A percentile compares a stretch with the other conserved stretches of the same genome.
phyloP scores from a whole-genome alignment of 192 early-diverging fungal species.

The Neocallimastix lanati region DNA sequence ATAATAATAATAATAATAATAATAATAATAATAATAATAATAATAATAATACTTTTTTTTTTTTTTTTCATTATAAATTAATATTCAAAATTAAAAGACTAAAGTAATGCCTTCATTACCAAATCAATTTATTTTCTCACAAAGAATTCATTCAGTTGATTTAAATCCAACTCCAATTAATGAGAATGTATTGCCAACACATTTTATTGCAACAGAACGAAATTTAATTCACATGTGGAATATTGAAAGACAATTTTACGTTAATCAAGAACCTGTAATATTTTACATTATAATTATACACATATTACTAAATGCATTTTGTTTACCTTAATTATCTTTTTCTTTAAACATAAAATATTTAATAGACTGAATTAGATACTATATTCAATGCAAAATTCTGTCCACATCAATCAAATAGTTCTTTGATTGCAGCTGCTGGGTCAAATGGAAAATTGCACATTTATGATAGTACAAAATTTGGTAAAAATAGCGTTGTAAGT shows the following conservation, averaged over 20 bases:
- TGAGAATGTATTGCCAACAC: background rate
- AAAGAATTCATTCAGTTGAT: slow-evolving; percentile 10
- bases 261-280: slow-evolving; percentile 10
- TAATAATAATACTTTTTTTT: too few relatives aligned
- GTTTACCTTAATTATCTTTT: background rate
- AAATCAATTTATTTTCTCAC: background rate
- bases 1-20: too few relatives aligned
- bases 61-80: too few relatives aligned
- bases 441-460: slow-evolving; percentile 17
- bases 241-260: slow-evolving; percentile 9
- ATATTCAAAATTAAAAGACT: background rate
- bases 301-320: too few relatives aligned
- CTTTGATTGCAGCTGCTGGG: slow-evolving; percentile 12
- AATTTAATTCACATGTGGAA: slow-evolving; percentile 13
- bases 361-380: slow-evolving; percentile 13
- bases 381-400: slow-evolving; percentile 13
- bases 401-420: slow-evolving; percentile 16
- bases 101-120: background rate
- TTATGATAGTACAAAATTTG: slow-evolving; percentile 2
- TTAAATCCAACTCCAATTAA: slow-evolving; percentile 10
- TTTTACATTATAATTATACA: too few relatives aligned
- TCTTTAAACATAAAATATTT: background rate
- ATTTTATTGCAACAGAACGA: slow-evolving; percentile 15
- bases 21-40: too few relatives aligned
- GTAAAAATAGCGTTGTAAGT: background rate